Base-by-base conservation (phyloP, 2,329 filamentous ascomycete species). In the Nemania bipapillata region DNA sequence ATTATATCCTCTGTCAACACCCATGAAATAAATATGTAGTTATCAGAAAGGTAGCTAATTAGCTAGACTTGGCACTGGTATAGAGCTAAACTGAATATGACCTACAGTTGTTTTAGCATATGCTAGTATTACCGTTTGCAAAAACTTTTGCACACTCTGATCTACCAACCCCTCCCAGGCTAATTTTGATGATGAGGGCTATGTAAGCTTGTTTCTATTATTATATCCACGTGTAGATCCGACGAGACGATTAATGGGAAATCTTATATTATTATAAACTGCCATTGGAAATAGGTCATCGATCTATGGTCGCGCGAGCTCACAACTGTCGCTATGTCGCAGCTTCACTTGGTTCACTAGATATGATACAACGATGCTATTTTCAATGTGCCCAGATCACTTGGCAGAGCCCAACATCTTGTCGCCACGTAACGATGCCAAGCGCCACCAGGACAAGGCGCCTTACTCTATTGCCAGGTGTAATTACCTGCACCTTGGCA, bases 401-500 rank as follows among this genome's bases (percentile, higher is more conserved):
- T 50, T 56, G 52, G 52, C 60, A 49, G 20, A 24, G 40, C 17
- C 42, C 30, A 17, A 56, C 9, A 26, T 37, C 26, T 37, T 63
- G 11, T 49, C 22, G 37, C 50, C 24, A 30, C 30, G 40, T 54
- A 4, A 42, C 17, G n/a, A 12, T 37, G 52, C 40, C 60, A 55
- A 63, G 50, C 15, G 22, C 3, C 30, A 55, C 37, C 50, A 37
- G 42, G 37, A 55, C 50, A 47, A 35, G 26, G 50, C 42, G 6
- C 9, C 28, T 49, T 37, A 26, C 50, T 55, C 60, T 49, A 62
- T 54, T 47, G 40, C 20, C 52, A 49, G 32, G 28, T 40, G 42
- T 26, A 35, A 37, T 45, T 49, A 37, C 60, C 50, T 45, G 32
- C 30, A 17, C 47, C 53, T 58, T 64, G 54, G 61, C 61, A 52